phyloP scores from a whole-genome alignment of 352 stramenopile species.

The Globisporangium camurandrum region DNA sequence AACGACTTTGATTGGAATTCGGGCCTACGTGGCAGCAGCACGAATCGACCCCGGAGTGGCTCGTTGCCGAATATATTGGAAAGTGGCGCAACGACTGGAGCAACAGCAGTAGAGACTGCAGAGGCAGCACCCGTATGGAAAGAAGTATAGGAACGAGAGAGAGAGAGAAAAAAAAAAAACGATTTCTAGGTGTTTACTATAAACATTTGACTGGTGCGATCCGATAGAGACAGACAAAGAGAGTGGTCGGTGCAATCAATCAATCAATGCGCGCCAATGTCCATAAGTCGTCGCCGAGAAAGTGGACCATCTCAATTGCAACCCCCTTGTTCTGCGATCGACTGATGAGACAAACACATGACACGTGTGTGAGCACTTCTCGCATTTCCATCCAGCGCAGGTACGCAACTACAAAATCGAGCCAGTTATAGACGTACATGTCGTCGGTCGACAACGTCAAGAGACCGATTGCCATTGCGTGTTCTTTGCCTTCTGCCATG shows the following conservation, averaged over 20 bases:
- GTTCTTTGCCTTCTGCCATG: constrained; percentile 97
- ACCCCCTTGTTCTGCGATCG: constrained; percentile 94
- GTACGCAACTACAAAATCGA: neutral
- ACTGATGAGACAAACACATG: constrained; percentile 24
- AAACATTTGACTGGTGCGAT: too few relatives aligned
- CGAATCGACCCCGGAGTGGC: constrained; percentile 22
- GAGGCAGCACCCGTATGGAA: constrained; percentile 19
- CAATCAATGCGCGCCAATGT: constrained; percentile 77
- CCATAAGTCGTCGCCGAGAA: constrained; percentile 96
- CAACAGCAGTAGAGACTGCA: constrained; percentile 1
- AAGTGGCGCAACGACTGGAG: constrained; percentile 2
- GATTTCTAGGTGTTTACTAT: too few relatives aligned
- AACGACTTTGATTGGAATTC: constrained; percentile 84
- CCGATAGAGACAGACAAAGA: neutral
- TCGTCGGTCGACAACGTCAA: constrained; percentile 95
- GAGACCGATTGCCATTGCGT: constrained; percentile 94
- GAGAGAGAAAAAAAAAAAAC: neutral
- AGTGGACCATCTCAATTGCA: constrained; percentile 95
- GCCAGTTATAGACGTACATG: constrained; percentile 90
- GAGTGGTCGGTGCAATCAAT: neutral
- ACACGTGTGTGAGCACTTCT: constrained; percentile 1
- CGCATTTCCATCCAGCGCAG: neutral
- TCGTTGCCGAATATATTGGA: constrained; percentile 29
- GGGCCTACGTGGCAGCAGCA: too few relatives aligned
- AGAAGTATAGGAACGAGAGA: constrained; percentile 24